Evolutionary conservation across 768 basidiomycete genomes (phyloP).

Genomic region (Termitomyces eurrhizus): DNA sequence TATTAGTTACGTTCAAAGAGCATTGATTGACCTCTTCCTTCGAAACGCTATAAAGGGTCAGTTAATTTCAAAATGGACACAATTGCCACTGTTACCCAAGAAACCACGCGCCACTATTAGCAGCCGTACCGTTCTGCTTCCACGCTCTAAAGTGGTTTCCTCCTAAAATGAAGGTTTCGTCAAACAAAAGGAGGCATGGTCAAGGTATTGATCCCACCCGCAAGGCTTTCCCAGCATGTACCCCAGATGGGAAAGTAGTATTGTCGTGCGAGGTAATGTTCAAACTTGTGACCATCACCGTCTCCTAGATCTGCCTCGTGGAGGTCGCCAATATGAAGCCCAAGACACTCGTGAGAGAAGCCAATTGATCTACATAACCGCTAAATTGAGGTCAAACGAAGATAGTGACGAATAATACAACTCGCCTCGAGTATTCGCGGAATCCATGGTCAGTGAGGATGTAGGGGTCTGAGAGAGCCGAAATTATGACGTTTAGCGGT

Average conservation of each 20-base stretch:
- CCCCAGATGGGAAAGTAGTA: constrained; percentile 76
- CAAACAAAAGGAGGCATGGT: constrained; percentile 2
- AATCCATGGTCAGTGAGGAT: constrained; percentile 75
- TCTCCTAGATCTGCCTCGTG: constrained; percentile 85
- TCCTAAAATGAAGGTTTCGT: constrained; percentile 33
- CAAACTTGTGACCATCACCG: constrained; percentile 64
- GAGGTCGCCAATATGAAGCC: constrained; percentile 68
- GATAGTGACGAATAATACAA: background rate
- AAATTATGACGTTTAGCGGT: constrained; percentile 82
- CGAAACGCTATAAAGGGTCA: constrained; percentile 47
- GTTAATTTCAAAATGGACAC: background rate
- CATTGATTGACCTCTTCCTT: constrained; percentile 53
- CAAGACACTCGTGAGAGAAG: constrained; percentile 79
- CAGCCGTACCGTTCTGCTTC: constrained; percentile 79
- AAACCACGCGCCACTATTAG: constrained; percentile 80
- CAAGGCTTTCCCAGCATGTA: constrained; percentile 85
- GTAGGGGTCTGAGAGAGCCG: constrained; percentile 73
- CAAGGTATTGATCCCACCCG: constrained; percentile 34
- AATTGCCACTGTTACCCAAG: constrained; percentile 47
- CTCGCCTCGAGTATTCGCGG: constrained; percentile 62
- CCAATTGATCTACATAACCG: constrained; percentile 59
- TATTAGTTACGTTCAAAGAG: background rate
- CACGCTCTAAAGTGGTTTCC: constrained; percentile 89
- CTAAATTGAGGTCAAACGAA: background rate
- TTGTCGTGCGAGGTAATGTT: constrained; percentile 74